Percentiles rank a stretch among this genome's conserved stretches.
phyloP scores from a whole-genome alignment of 805 yeast genomes.

The Ogataea wickerhamii region DNA sequence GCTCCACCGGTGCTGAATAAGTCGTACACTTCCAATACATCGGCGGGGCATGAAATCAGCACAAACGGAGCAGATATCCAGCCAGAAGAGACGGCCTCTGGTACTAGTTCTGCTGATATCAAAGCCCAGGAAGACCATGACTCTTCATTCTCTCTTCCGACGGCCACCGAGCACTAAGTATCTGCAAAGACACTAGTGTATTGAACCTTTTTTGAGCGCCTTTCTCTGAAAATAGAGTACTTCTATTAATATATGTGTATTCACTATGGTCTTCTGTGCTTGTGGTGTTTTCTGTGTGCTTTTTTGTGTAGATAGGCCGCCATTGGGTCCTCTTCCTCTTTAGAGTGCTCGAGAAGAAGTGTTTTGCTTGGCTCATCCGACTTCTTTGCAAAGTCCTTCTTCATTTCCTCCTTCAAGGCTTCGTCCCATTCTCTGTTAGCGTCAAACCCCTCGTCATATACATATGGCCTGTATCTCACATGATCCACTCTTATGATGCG shows the following conservation, averaged over 20 bases:
- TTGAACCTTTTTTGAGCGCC: neutral
- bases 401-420: conserved; percentile 36
- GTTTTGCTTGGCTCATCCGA: conserved; percentile 5
- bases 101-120: neutral
- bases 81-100: neutral
- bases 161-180: conserved; percentile 20
- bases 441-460: conserved; percentile 46
- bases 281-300: neutral
- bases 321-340: conserved; percentile 35
- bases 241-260: no score
- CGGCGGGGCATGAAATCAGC: conserved; percentile 1
- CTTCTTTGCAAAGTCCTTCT: conserved; percentile 41
- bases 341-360: neutral
- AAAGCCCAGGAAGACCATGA: conserved; percentile 9
- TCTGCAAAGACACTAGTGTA: no score
- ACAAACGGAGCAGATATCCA: conserved; percentile 2
- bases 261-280: no score
- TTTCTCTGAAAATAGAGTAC: no score
- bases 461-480: conserved; percentile 49
- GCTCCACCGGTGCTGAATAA: conserved; percentile 20
- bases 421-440: conserved; percentile 34
- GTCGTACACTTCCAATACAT: conserved; percentile 6
- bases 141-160: conserved; percentile 23
- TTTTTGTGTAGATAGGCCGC: conserved; percentile 24
- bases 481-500: conserved; percentile 64